Evolutionary conservation across 768 basidiomycete species (phyloP).

Genomic region (Suillus hirtellus): DNA sequence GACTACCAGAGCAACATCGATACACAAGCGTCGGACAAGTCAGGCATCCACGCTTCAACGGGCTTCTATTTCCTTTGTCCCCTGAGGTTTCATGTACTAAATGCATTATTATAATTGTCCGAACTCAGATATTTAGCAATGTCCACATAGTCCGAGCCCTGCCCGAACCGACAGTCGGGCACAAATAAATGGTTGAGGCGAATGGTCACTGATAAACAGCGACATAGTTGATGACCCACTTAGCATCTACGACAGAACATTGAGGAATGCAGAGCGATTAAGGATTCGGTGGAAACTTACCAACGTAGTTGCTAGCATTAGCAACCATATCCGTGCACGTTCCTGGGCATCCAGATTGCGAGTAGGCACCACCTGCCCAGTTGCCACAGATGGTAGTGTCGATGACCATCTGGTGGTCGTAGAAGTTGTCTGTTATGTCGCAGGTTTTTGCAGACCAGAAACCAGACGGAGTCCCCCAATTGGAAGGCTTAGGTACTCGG

Average conservation of each 20-base stretch:
- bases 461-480: conserved; percentile 57
- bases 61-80: neutral
- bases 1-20: no score
- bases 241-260: conserved; percentile 40
- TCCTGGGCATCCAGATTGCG: conserved; percentile 37
- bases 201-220: conserved; percentile 45
- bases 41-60: neutral
- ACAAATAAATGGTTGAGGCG: neutral
- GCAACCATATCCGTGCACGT: conserved; percentile 49
- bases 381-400: conserved; percentile 37
- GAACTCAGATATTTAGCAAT: neutral
- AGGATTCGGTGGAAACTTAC: conserved; percentile 31
- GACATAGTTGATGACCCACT: conserved; percentile 59
- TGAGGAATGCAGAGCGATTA: conserved; percentile 20
- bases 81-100: neutral
- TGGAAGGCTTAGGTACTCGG: conserved; percentile 44
- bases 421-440: conserved; percentile 52
- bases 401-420: conserved; percentile 49
- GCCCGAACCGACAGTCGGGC: neutral
- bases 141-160: neutral
- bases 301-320: conserved; percentile 54
- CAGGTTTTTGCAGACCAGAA: conserved; percentile 51
- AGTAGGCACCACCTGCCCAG: conserved; percentile 30
- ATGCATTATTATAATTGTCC: neutral
- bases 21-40: neutral